Conservation (phyloP, 2,329 filamentous ascomycete species). For the Allantophomopsis cytisporea region DNA sequence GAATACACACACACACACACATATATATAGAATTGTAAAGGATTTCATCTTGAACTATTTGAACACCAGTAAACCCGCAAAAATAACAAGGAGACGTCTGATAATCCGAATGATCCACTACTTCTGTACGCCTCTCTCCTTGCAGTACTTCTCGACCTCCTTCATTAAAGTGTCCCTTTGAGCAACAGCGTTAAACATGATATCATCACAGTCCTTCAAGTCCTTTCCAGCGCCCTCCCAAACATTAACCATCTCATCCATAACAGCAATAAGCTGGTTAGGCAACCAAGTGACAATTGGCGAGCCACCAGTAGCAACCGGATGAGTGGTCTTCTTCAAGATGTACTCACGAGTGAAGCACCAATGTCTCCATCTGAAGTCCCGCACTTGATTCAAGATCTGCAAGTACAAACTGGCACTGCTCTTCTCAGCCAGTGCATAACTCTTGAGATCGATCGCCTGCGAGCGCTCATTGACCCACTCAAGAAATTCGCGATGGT, state of each 20-base stretch:
- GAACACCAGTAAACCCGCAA: too few relatives aligned
- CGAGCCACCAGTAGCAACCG: conserved; percentile 67
- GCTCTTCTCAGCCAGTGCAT: conserved; percentile 37
- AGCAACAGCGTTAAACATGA: conserved; percentile 52
- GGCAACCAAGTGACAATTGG: conserved; percentile 78
- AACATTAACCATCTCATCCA: conserved; percentile 54
- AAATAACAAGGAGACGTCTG: too few relatives aligned
- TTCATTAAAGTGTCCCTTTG: conserved; percentile 55
- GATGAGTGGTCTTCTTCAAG: conserved; percentile 62
- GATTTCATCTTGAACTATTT: too few relatives aligned
- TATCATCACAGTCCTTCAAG: conserved; percentile 30
- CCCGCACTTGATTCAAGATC: conserved; percentile 60
- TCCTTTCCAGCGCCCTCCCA: conserved; percentile 22
- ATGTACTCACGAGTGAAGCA: conserved; percentile 79
- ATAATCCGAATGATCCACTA: too few relatives aligned
- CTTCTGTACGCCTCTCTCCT: conserved; percentile 34
- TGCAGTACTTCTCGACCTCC: conserved; percentile 65
- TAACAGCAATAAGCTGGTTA: conserved; percentile 65
- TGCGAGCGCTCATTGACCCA: conserved; percentile 43
- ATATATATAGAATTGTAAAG: too few relatives aligned
- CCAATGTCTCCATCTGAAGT: conserved; percentile 78
- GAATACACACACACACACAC: too few relatives aligned
- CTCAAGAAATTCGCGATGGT: conserved; percentile 74
- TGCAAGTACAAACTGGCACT: conserved; percentile 49
- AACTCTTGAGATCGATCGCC: conserved; percentile 40